phyloP scores from a whole-genome alignment of 257 asterid species.

The Eustoma russellianum region DNA sequence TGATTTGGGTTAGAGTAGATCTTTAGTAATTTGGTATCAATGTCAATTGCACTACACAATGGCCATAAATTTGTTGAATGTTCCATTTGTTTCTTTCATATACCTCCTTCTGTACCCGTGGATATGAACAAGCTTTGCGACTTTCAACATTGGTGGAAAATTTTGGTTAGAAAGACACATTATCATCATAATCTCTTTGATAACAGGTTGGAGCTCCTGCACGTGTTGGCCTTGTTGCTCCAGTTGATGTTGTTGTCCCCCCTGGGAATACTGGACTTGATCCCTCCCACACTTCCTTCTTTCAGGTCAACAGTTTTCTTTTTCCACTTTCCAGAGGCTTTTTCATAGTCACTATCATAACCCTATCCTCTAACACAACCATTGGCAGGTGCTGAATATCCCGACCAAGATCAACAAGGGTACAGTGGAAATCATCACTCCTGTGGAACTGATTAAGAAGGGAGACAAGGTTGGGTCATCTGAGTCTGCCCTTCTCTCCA shows the following conservation, averaged over 20 bases:
- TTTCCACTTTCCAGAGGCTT: neutral
- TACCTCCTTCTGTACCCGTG: too few relatives aligned
- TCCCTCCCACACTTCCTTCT: slow-evolving; percentile 35
- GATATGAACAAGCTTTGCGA: too few relatives aligned
- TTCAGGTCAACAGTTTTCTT: slow-evolving; percentile 24
- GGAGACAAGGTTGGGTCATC: slow-evolving; percentile 33
- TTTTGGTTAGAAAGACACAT: too few relatives aligned
- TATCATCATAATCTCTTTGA: too few relatives aligned
- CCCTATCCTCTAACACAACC: too few relatives aligned
- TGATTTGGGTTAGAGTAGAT: too few relatives aligned
- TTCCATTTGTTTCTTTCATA: too few relatives aligned
- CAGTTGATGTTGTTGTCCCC: slow-evolving; percentile 31
- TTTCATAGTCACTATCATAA: too few relatives aligned
- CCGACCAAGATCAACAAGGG: slow-evolving; percentile 36
- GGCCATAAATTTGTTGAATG: too few relatives aligned
- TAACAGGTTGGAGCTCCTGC: slow-evolving; percentile 35
- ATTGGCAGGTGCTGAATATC: slow-evolving; percentile 25
- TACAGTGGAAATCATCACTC: slow-evolving; percentile 30
- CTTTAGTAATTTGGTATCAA: too few relatives aligned
- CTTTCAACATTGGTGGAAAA: too few relatives aligned
- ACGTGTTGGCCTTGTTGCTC: slow-evolving; percentile 30
- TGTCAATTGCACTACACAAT: too few relatives aligned
- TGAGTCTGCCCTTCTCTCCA: slow-evolving; percentile 29
- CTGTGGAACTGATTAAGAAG: slow-evolving; percentile 28
- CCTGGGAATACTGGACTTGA: slow-evolving; percentile 38